Percentiles rank a stretch among this genome's conserved stretches.
phyloP scores from a whole-genome alignment of 2,329 filamentous ascomycete species.

The Pseudogymnoascus destructans region DNA sequence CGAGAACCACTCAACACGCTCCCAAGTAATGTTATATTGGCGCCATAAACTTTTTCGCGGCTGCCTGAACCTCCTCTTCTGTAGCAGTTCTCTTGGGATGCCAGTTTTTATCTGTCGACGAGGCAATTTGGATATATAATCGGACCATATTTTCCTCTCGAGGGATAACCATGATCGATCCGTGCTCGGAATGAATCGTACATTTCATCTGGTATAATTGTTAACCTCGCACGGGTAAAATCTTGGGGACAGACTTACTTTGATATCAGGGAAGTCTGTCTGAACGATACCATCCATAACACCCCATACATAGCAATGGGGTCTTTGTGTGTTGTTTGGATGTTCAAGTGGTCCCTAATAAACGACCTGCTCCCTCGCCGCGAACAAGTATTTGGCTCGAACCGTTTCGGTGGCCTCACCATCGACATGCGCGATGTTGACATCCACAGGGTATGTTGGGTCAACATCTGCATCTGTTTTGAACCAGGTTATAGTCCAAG shows the following conservation, averaged over 20 bases:
- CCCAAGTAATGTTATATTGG: conserved; percentile 56
- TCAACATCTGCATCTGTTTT: conserved; percentile 42
- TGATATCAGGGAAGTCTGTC: conserved; percentile 67
- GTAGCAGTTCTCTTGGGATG: conserved; percentile 50
- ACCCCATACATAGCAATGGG: conserved; percentile 61
- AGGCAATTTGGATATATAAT: conserved; percentile 55
- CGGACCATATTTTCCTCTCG: conserved; percentile 56
- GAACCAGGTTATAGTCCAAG: conserved; percentile 52
- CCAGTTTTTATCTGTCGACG: conserved; percentile 47
- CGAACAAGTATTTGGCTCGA: conserved; percentile 56
- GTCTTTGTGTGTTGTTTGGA: conserved; percentile 59
- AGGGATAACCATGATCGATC: conserved; percentile 71
- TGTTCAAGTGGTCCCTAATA: conserved; percentile 50
- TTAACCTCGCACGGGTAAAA: conserved; percentile 38
- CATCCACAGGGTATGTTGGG: conserved; percentile 63
- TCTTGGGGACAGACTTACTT: conserved; percentile 39
- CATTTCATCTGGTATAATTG: conserved; percentile 46
- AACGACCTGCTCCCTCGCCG: conserved; percentile 57
- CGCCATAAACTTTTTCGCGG: conserved; percentile 50
- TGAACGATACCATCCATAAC: conserved; percentile 62
- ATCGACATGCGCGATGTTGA: conserved; percentile 64
- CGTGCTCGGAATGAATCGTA: conserved; percentile 60
- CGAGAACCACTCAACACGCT: conserved; percentile 59
- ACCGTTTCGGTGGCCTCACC: conserved; percentile 55
- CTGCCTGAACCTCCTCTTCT: conserved; percentile 47